Conservation (phyloP, 352 stramenopile species). For the Phytophthora sojae region DNA sequence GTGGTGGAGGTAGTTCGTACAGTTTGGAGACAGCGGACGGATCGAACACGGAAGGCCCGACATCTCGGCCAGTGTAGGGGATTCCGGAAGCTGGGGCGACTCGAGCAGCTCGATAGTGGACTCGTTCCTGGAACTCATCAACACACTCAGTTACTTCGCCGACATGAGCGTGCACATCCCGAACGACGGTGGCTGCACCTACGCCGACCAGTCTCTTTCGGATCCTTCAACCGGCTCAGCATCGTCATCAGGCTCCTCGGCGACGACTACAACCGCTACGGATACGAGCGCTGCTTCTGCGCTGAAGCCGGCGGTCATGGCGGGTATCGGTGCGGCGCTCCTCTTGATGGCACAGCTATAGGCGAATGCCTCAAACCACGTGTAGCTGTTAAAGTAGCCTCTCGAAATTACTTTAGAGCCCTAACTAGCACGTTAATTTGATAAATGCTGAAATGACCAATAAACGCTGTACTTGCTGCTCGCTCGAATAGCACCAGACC, state of each 20-base stretch:
- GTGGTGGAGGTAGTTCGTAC: background rate
- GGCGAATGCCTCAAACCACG: too few species aligned
- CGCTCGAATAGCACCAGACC: too few species aligned
- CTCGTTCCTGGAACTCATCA: background rate
- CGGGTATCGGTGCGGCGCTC: background rate
- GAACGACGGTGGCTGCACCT: constrained; percentile 38
- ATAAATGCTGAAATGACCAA: too few species aligned
- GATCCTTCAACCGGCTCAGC: constrained; percentile 10
- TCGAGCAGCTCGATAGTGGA: background rate
- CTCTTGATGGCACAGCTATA: too few species aligned
- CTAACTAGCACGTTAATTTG: background rate
- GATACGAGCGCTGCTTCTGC: background rate
- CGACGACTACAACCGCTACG: background rate
- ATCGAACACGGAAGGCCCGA: background rate
- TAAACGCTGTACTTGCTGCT: too few species aligned
- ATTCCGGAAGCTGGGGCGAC: background rate
- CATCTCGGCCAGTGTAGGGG: background rate
- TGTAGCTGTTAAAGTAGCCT: too few species aligned
- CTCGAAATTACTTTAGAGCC: too few species aligned
- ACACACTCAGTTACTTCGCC: background rate
- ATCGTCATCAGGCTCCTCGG: background rate
- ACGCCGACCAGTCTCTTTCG: constrained; percentile 22
- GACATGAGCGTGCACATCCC: constrained; percentile 35
- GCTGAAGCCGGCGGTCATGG: background rate
- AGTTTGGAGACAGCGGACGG: background rate